These are phyloP conservation scores for Melanomma pulvis-pyrius DNA, from an alignment of 495 filamentous ascomycete genomes.

Conservation along the genomic window DNA sequence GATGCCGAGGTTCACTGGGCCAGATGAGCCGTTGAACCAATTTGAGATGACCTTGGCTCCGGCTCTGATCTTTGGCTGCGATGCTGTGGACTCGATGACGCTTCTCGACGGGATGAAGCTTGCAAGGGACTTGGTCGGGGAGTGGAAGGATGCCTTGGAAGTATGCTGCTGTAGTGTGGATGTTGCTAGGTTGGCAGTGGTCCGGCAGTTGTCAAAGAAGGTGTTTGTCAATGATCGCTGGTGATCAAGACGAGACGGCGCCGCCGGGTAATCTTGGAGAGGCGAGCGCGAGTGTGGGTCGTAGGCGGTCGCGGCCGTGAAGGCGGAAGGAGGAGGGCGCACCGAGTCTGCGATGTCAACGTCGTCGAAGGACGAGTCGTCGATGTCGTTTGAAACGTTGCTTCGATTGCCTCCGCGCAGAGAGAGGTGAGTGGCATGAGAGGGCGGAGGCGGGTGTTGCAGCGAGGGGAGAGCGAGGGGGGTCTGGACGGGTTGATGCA, in stretches of 20 bases:
- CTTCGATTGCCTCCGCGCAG: conserved; percentile 24
- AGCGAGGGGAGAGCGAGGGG: conserved; percentile 3
- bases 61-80: conserved; percentile 28
- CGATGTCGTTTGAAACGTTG: conserved; percentile 25
- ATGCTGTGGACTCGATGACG: conserved; percentile 21
- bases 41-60: conserved; percentile 27
- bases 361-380: conserved; percentile 27
- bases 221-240: conserved; percentile 34
- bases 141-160: conserved; percentile 33
- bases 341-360: conserved; percentile 25
- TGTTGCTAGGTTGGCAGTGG: conserved; percentile 28
- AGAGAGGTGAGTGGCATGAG: conserved; percentile 33
- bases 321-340: conserved; percentile 34
- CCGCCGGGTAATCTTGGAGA: conserved; percentile 20
- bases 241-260: conserved; percentile 9
- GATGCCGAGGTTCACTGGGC: conserved; percentile 32
- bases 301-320: conserved; percentile 35
- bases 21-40: conserved; percentile 37
- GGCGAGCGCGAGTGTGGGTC: conserved; percentile 28
- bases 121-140: conserved; percentile 33
- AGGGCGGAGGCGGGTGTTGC: conserved; percentile 17
- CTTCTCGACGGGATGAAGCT: conserved; percentile 35
- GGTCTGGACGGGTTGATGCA: not conserved
- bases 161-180: conserved; percentile 35
- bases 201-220: conserved; percentile 37